Conservation (phyloP, 192 early-diverging fungal genomes). For the Backusella psychrophila region DNA sequence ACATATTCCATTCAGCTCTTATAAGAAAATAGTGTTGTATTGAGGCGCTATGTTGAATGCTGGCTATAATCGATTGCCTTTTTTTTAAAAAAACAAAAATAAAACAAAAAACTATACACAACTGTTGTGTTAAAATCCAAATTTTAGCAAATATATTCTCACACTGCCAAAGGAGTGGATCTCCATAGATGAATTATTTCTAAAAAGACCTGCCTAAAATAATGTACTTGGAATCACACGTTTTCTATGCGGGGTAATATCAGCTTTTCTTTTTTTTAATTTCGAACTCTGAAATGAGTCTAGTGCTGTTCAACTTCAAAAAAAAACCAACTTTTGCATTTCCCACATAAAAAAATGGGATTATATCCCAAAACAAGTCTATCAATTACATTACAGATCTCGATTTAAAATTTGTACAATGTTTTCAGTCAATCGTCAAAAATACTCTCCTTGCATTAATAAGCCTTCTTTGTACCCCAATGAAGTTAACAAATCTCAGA, state of each 20-base stretch:
- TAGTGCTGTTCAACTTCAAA: not conserved
- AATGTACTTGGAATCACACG: not conserved
- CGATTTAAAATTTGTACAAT: not conserved
- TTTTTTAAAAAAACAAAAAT: no score
- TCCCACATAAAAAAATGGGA: not conserved
- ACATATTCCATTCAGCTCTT: not conserved
- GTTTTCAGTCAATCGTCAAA: not conserved
- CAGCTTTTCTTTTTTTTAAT: not conserved
- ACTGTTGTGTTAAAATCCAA: no score
- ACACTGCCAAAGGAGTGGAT: not conserved
- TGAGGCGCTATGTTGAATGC: not conserved
- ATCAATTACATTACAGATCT: not conserved
- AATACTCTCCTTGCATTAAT: no score
- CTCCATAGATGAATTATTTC: not conserved
- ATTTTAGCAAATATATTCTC: not conserved
- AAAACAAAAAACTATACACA: no score
- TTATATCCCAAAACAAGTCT: not conserved
- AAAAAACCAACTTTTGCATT: not conserved
- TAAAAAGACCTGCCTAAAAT: not conserved
- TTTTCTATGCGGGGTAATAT: not conserved
- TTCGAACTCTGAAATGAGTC: not conserved
- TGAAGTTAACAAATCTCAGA: no score
- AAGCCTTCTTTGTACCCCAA: no score
- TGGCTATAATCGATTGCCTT: not conserved
- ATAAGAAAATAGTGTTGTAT: not conserved